Evolutionary conservation across 345 rosid species (phyloP), one percentile per base, ranked within the genome.

Genomic region (Schrenkiella parvula): DNA sequence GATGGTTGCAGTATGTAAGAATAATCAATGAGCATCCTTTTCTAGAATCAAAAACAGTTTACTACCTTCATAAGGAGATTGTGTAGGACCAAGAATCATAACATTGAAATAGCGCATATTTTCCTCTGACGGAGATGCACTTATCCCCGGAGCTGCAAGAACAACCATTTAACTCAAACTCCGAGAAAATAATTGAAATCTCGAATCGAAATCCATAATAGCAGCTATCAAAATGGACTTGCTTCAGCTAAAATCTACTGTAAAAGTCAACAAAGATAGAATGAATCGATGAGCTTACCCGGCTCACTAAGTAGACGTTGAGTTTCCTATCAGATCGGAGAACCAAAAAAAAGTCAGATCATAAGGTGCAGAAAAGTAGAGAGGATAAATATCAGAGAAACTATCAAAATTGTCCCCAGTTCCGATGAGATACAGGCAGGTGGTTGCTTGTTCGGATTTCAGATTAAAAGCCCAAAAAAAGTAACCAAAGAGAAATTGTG

Each of bases 271-370:
- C 14, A 44, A 43, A 4, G 64, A 64, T 4, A 7, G 4, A 9
- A 43, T 18, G 42, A 12, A 66, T 13, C 6, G 28, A 76, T 35
- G 76, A 23, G 55, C 34, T 76, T 58, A 92, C 99, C 99, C 46
- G 99, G 99, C 78, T 95, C 99, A 71, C 99, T 95, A 70, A 95
- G 98, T 10, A 95, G 96, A 68, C 99, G 98, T 74, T 92, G 98
- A 25, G 99, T 95, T 87, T 95, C 99, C 99, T 95, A 79, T 21
- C 48, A 72, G 80, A 79, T 70, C 79, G 42, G 17, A 51, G 51
- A 13, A 22, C 46, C 0, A 41, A 12, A 29, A 2, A 48, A 44
- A 38, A 44, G 46, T 77, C 68, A 71, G 69, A 72, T 71, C 73
- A 65, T 8, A 41, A 56, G 23, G 14, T 50, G 56, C 48, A 51